Conservation (phyloP, 441 rosid species). For the Euphorbia schlechtendalii region DNA sequence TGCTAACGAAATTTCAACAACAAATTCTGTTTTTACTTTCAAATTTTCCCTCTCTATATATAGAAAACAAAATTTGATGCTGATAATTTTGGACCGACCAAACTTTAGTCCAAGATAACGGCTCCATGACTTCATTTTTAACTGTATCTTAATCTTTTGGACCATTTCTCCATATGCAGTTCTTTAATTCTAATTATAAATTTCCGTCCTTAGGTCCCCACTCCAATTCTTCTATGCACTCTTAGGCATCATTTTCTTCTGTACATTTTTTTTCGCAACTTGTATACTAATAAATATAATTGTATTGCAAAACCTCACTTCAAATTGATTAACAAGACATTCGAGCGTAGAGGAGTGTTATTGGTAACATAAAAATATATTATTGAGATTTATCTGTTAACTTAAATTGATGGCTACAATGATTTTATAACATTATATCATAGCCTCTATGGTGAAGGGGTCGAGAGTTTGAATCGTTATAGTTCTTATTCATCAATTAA, state of each 20-base stretch:
- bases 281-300: too few species aligned
- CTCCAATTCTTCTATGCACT: background rate
- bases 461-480: too few species aligned
- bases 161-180: slow-evolving; percentile 5
- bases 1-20: background rate
- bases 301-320: too few species aligned
- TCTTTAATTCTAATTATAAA: background rate
- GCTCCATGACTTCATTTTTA: background rate
- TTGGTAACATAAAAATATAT: too few species aligned
- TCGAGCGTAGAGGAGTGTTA: too few species aligned
- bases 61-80: background rate
- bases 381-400: too few species aligned
- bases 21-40: background rate
- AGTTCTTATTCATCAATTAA: too few species aligned
- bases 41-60: background rate
- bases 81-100: background rate
- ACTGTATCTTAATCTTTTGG: background rate
- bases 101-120: slow-evolving; percentile 21
- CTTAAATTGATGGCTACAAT: too few species aligned
- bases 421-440: too few species aligned
- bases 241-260: background rate
- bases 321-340: too few species aligned
- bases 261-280: background rate
- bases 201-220: background rate
- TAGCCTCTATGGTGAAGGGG: too few species aligned